These are phyloP conservation scores for Ceratocystis variospora DNA, from an alignment of 2,329 filamentous ascomycete species.

Conservation along the genomic window DNA sequence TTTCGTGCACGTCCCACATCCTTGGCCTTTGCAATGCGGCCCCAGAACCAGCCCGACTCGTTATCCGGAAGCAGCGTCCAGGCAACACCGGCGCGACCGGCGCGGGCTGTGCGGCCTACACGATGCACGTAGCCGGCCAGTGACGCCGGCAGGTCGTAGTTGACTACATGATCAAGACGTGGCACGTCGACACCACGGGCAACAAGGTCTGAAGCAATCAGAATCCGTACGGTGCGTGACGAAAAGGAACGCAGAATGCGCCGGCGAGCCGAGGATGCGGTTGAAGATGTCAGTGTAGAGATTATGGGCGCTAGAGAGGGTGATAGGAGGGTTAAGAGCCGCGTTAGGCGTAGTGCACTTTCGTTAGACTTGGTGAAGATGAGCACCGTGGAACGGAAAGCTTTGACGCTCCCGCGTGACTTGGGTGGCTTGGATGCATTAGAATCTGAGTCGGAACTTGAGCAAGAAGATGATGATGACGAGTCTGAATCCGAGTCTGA, in stretches of 20 bases:
- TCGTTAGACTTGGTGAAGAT: constrained; percentile 90
- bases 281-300: constrained; percentile 63
- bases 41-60: constrained; percentile 87
- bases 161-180: constrained; percentile 70
- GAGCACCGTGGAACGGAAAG: constrained; percentile 40
- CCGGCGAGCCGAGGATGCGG: constrained; percentile 55
- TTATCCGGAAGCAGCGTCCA: constrained; percentile 76
- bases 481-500: constrained; percentile 23
- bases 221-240: constrained; percentile 54
- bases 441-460: constrained; percentile 22
- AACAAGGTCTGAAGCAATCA: constrained; percentile 87
- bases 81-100: constrained; percentile 58
- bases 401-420: constrained; percentile 19
- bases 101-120: constrained; percentile 79
- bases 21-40: constrained; percentile 53
- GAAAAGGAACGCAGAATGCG: constrained; percentile 55
- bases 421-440: constrained; percentile 20
- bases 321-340: constrained; percentile 56
- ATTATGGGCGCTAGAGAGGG: constrained; percentile 43
- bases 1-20: constrained; percentile 33
- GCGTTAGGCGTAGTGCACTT: constrained; percentile 69
- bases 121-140: constrained; percentile 79
- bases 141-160: constrained; percentile 80
- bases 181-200: constrained; percentile 78
- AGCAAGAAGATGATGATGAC: constrained; percentile 25